Evolutionary conservation across 805 yeast genomes (phyloP), one percentile per base, ranked within the genome.

Genomic region (Saturnispora dispora): DNA sequence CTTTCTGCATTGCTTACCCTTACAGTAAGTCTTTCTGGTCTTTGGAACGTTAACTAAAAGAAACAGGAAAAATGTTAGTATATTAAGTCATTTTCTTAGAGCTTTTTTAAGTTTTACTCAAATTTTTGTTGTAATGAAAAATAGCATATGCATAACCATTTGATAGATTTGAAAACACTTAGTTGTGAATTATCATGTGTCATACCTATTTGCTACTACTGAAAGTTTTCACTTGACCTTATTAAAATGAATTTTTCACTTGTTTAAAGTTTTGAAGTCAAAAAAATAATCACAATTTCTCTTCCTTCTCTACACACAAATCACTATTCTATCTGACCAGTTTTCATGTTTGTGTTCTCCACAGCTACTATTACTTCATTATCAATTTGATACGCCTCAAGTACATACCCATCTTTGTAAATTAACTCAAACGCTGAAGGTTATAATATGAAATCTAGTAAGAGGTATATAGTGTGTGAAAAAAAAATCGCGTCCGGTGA

Each of bases 1-100:
- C 81, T 89, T 88, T 73, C 95, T 87, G 85, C 99, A 93, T 74
- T 82, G 82, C 82, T 87, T 93, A 81, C 97, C 97, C 82, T 90
- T 91, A 83, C 99, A 93, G 89, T 86, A 93, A 77, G 99, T 93
- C 82, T 86, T 89, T 87, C 98, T 90, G 79, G 97, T 90, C 87
- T 93, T 93, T 82, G 99, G 99, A 81, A 93, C 95, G 95, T 93
- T 93, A 82, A 93, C 99, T 91, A 73, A 56, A 59, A 9, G n/a
- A 28, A 10, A 42, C 13, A 41, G 17, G 15, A 11, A 15, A 28
- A 25, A 39, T 41, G 57, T 55, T 52, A 55, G 58, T 58, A 54
- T 17, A 22, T 39, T 37, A 46, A 41, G 10, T 25, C 28, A 25
- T 2, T 7, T 25, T 2, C 2, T 25, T 25, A 25, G 10, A 25